Base-by-base conservation (phyloP, 371 early-diverging fungal genomes). In the Encephalitozoon hellem region DNA sequence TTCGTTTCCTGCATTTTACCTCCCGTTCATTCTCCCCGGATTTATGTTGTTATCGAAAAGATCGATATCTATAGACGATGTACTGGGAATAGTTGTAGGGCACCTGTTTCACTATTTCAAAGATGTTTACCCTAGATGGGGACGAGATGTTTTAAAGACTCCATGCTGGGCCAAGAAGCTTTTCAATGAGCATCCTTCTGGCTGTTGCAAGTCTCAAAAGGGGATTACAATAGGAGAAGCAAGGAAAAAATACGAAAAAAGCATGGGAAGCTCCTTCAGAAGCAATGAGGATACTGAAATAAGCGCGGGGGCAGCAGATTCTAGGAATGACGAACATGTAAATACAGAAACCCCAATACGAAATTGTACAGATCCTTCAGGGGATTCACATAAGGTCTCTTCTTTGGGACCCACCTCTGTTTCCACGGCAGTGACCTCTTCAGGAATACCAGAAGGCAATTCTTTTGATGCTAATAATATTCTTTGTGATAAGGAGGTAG, bases 11-110 rank as follows among this genome's bases (percentile, higher is more conserved):
- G 84, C 84, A n/a, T 83, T 83, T 52, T 86, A 84, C 55, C 55
- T 84, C 3, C 86, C 86, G 6, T 86, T 83, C 68, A 69, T 86
- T 45, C 71, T 84, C 63, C 82, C 84, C 28, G 23, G 83, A 25
- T 82, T 84, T 38, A 72, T 81, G 47, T 59, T 79, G 8, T 38
- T 83, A 12, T 64, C 68, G 4, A 78, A 79, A 39, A 80, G 67
- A 55, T 79, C 65, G 11, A 47, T 86, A 0, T 69, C 73, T 18
- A 51, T 77, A 28, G 82, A 80, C 4, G 86, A 86, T 59, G 18
- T 86, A 0, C 34, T 83, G 4, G 86, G 86, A 39, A 86, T 86
- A 42, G 18, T 86, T 21, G 78, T 81, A 9, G 86, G 86, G 18
- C 84, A 86, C 64, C 23, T 81, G n/a, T 77, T 78, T 42, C 84